Evolutionary conservation across 257 asterid species (phyloP), one percentile per base, ranked within the genome.

Genomic region (Lycium barbarum): DNA sequence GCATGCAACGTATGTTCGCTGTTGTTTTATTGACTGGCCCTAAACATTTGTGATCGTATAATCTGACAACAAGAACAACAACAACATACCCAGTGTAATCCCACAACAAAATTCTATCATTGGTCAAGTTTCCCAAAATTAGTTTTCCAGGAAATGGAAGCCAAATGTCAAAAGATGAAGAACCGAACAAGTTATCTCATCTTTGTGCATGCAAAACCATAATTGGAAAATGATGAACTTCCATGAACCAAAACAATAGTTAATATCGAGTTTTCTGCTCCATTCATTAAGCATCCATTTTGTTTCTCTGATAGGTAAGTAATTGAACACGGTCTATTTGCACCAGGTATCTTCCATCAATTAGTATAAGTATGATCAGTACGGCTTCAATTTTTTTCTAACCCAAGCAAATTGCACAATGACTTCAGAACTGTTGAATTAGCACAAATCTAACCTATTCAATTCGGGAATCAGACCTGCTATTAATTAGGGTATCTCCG

Each of bases 281-380:
- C 82, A 33, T 53, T 54, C 43, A 78, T 78, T 33, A 78, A 45
- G 45, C 22, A 78, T 53, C 33, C 15, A 9, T 53, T 49, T 51
- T 51, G 82, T 51, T 76, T 51, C 82, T 76, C 63, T 14, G 47
- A 76, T 22, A 76, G 13, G 45, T 26, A 49, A 76, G 81, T 51
- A 49, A 49, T 76, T 26, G 7, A 49, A 7, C 22, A 74, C 4
- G 4, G 38, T 51, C 22, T 8, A 49, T 51, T 51, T 22, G 82
- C 47, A 76, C 63, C 82, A 49, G 82, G 63, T 13, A 51, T 76
- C 5, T 51, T 53, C 63, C 26, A 33, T 76, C 62, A 78, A 26
- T 51, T 78, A 78, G 82, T 51, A 78, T 15, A 51, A 22, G 12
- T 18, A 78, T 53, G 47, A 78, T 6, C 9, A 53, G 66, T 53